Percentiles rank a stretch among this genome's conserved stretches.
These are phyloP conservation scores for Aeschynomene evenia DNA, from an alignment of 306 rosid species.

Conservation along the genomic window DNA sequence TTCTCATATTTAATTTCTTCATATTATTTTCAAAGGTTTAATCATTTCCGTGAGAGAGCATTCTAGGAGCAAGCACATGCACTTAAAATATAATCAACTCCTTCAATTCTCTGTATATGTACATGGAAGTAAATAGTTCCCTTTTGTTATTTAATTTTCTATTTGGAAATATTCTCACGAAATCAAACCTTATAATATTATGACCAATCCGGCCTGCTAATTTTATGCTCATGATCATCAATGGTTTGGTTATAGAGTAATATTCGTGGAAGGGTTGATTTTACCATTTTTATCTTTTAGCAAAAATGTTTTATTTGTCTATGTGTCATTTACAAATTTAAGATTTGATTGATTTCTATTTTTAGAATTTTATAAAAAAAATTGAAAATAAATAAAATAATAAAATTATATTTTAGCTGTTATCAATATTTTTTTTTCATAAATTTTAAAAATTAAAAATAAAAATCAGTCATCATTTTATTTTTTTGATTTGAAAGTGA, in stretches of 20 bases:
- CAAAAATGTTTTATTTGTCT: neutral
- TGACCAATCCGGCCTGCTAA: neutral
- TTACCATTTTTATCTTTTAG: neutral
- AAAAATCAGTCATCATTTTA: no score
- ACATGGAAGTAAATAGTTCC: no score
- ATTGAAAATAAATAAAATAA: no score
- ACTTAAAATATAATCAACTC: no score
- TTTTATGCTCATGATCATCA: neutral
- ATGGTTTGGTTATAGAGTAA: neutral
- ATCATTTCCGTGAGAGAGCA: constrained; percentile 28
- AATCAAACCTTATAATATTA: neutral
- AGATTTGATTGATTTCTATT: no score
- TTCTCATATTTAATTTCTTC: neutral
- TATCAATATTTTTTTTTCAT: no score
- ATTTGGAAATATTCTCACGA: neutral
- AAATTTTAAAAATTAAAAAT: no score
- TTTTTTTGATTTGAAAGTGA: no score
- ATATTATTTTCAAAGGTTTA: constrained; percentile 32
- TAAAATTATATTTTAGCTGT: no score
- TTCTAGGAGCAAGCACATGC: neutral
- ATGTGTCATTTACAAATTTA: no score
- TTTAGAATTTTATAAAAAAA: no score
- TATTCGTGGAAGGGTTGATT: neutral
- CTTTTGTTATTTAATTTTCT: constrained; percentile 8
- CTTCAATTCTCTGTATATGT: no score